phyloP scores from a whole-genome alignment of 345 rosid genomes.

The Heritiera littoralis region DNA sequence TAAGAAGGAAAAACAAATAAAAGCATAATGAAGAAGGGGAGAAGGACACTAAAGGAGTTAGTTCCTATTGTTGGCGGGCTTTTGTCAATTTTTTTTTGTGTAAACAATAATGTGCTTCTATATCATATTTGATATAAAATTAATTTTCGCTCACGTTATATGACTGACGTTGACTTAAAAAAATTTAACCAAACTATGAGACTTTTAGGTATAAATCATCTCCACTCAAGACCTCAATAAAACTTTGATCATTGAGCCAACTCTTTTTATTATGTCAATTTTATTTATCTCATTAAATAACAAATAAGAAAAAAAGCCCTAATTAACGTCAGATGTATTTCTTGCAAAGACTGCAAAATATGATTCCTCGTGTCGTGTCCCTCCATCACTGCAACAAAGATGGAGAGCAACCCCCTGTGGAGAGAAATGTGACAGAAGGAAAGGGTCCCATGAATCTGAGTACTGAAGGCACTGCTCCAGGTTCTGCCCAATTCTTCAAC shows the following conservation, averaged over 20 bases:
- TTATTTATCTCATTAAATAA: neutral
- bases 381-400: neutral
- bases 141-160: too few species aligned
- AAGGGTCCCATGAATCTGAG: neutral
- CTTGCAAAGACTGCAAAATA: neutral
- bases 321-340: neutral
- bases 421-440: neutral
- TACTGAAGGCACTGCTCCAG: neutral
- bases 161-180: too few species aligned
- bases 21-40: too few species aligned
- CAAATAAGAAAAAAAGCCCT: neutral
- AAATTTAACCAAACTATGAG: too few species aligned
- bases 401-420: neutral
- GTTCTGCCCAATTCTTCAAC: neutral
- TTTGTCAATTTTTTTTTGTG: neutral
- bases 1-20: too few species aligned
- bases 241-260: too few species aligned
- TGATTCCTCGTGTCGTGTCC: neutral
- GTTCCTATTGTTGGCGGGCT: neutral
- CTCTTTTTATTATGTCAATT: neutral
- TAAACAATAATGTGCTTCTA: too few species aligned
- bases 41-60: too few species aligned
- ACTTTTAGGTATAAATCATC: too few species aligned
- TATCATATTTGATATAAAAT: too few species aligned
- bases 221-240: too few species aligned